Evolutionary conservation across 2,329 filamentous ascomycete species (phyloP), one percentile per base, ranked within the genome.

Genomic region (Pestalotiopsis sp.): DNA sequence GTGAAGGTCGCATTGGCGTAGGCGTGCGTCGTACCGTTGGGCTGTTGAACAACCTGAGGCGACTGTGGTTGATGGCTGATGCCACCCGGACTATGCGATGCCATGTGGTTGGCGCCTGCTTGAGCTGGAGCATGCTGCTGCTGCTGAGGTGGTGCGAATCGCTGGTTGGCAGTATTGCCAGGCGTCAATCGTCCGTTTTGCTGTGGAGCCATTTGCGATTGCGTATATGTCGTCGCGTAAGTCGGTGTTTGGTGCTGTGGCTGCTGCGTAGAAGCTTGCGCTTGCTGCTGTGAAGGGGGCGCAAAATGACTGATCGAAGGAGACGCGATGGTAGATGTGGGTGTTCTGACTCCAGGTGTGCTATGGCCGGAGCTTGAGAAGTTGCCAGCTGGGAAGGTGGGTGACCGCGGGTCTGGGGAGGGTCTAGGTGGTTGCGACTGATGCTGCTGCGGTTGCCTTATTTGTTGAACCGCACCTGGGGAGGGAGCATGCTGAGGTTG

Each of bases 11-110:
- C 73, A 5, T 70, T 75, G 3, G 76, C 74, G 61, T 76, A 79
- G 38, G 11, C 36, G 61, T 45, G 61, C 14, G 20, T 20, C 7
- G 72, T 71, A 20, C 72, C 68, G 57, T 72, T 61, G 13, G 68
- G 70, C 5, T n/a, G n/a, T 25, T 66, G 64, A 23, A 25, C 20
- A 38, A 20, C 23, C 38, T 87, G 86, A 39, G 59, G 59, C 73
- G 89, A 89, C 71, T 85, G 82, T 72, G 86, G 85, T 68, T 86
- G 84, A 65, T 86, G 82, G 73, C 13, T 41, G 14, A 31, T 17
- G 31, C 12, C 36, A 17, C 31, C 27, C 12, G 36, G 52, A 49
- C 36, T 36, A 25, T 59, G 65, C 14, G 52, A 13, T 17, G 52
- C 39, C 20, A 36, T 41, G 20, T 67, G 64, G 23, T 58, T 66